phyloP scores from a whole-genome alignment of 2,329 filamentous ascomycete species.

The Magnaporthiopsis rhizophila region DNA sequence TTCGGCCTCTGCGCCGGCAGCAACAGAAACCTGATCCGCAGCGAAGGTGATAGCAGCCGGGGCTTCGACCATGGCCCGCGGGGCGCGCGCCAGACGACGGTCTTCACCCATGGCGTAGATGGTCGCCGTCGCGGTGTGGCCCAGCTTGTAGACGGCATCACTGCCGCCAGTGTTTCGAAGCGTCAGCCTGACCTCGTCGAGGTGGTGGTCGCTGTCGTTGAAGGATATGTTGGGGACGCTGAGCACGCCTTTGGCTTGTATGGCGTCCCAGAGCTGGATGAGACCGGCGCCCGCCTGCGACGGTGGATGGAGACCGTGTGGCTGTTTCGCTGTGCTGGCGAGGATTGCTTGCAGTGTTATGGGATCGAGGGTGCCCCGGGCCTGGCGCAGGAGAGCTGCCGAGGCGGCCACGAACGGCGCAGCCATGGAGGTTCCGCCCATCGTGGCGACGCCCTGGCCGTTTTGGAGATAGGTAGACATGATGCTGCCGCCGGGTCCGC shows the following conservation, averaged over 20 bases:
- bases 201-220: slow-evolving; percentile 43
- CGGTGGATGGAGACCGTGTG: no score
- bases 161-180: slow-evolving; percentile 30
- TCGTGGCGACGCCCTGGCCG: not conserved
- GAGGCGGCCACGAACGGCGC: not conserved
- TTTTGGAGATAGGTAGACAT: slow-evolving; percentile 3
- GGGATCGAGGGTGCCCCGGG: not conserved
- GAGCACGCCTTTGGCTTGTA: slow-evolving; percentile 28
- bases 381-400: slow-evolving; percentile 1
- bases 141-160: slow-evolving; percentile 27
- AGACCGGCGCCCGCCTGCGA: slow-evolving; percentile 35
- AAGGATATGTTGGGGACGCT: slow-evolving; percentile 33
- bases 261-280: slow-evolving; percentile 31
- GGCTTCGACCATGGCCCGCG: slow-evolving; percentile 13
- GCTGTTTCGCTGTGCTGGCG: slow-evolving; percentile 14
- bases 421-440: slow-evolving; percentile 4
- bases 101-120: slow-evolving; percentile 22
- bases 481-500: slow-evolving; percentile 1
- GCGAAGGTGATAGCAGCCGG: not conserved
- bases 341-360: not conserved
- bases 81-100: not conserved
- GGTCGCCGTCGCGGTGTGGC: slow-evolving; percentile 26
- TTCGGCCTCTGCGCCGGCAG: not conserved
- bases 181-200: slow-evolving; percentile 37
- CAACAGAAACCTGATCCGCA: not conserved